phyloP scores from a whole-genome alignment of 2,329 filamentous ascomycete species.

The Ophioceras dolichostomum region DNA sequence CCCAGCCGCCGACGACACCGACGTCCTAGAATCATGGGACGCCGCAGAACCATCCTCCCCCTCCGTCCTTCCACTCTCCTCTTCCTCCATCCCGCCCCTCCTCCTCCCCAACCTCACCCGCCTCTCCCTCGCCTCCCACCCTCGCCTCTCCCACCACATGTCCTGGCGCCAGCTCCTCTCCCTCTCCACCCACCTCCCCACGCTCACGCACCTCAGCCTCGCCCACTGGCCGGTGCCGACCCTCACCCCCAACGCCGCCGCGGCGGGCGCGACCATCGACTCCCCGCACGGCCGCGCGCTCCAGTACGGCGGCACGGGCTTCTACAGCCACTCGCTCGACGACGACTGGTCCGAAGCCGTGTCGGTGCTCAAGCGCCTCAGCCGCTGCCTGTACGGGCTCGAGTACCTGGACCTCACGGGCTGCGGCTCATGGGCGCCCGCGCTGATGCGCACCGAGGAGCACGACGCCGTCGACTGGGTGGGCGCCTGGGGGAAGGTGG shows the following conservation, averaged over 20 bases:
- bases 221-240: constrained; percentile 50
- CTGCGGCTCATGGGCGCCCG: constrained; percentile 41
- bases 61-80: too few species aligned
- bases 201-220: constrained; percentile 47
- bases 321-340: constrained; percentile 46
- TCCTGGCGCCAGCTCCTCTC: constrained; percentile 48
- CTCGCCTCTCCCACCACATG: constrained; percentile 19
- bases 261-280: constrained; percentile 32
- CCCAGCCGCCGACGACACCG: constrained; percentile 6
- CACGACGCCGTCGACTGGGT: constrained; percentile 41
- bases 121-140: constrained; percentile 41
- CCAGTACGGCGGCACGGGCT: constrained; percentile 41
- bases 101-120: constrained; percentile 47
- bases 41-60: too few species aligned
- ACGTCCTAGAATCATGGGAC: constrained; percentile 42
- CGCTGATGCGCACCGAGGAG: constrained; percentile 24
- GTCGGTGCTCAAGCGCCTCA: constrained; percentile 40
- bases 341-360: constrained; percentile 48
- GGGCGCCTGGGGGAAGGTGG: constrained; percentile 11
- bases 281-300: constrained; percentile 27
- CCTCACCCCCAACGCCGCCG: constrained; percentile 43
- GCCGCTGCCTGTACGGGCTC: constrained; percentile 40
- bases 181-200: constrained; percentile 37
- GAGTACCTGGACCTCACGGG: constrained; percentile 51
- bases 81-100: constrained; percentile 12